Base-by-base conservation (phyloP, 2,329 filamentous ascomycete species). In the Ophiostoma novo-ulmi region DNA sequence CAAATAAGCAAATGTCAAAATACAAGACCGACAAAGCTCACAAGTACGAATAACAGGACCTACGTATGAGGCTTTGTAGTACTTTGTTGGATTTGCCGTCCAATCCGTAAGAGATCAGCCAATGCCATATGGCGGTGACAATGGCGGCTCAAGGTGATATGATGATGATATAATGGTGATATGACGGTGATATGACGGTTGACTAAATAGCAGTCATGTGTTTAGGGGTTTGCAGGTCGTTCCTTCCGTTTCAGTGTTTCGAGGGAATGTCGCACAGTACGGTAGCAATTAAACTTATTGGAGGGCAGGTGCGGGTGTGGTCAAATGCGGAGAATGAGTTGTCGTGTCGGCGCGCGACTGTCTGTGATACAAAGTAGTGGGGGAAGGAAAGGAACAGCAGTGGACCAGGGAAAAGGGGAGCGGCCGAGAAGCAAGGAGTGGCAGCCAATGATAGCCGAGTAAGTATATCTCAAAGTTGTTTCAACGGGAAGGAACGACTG, bases 251-350 rank as follows among this genome's bases (percentile, higher is more conserved):
- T 61, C 22, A 31, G 22, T 61, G 55, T 61, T 31, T 61, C 55
- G 55, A 35, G 1, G 13, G 22, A 22, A 61, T 35, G 55, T 61
- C 11, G 26, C 48, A 58, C 52, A 58, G 52, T 10, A 26, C 22
- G 52, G 10, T 58, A 58, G 52, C 52, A 58, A 58, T 26, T n/a
- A 48, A 48, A 48, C 22, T 58, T 58, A 58, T 58, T 63, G 58
- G 58, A 17, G n/a, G 55, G n/a, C 10, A 52, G 44, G 44, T 52
- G 55, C 55, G 22, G 22, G 31, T 22, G 55, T 26, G 13, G 22
- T 63, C 58, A 35, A 63, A 20, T 26, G 58, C n/a, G 58, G 58
- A 22, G 58, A 63, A n/a, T 44, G 44, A 10, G 26, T 4, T 11
- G 6, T n/a, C 8, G n/a, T 55, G 48, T n/a, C 6, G 10, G 39